Base-by-base conservation (phyloP, 257 asterid genomes). In the Fraxinus quadrangulata region DNA sequence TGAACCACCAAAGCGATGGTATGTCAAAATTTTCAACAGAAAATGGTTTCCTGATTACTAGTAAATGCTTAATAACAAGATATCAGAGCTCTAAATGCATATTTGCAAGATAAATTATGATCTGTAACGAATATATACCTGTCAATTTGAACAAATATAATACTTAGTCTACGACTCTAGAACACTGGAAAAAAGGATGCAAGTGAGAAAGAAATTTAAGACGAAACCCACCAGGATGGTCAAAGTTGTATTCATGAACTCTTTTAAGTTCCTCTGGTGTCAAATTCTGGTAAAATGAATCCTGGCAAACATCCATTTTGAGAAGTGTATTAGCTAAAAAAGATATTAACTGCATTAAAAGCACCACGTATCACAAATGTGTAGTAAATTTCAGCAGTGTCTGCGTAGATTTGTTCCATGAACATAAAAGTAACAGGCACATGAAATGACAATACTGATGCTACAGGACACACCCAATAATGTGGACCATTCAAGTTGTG, bases 241-340 rank as follows among this genome's bases (percentile, higher is more conserved):
- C 99, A 88, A 96, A 96, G 84, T 96, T 96, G 96, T 94, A 96
- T 79, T 93, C 99, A 66, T 96, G 89, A 85, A 94, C 95, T 86
- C 87, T 92, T 84, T 88, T 83, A 79, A 90, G 95, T 86, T 94
- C 97, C 51, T 93, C 97, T 13, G 89, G 86, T 34, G 92, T 90
- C 91, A 96, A 84, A 81, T 88, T 86, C 82, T 91, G 92, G 86
- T 96, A 96, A 87, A 96, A 96, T 3, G 98, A 93, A 86, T 96
- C 99, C 99, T 96, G 96, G 77, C 67, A 85, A 73, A 63, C 71
- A 65, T 85, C 75, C 71, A 39, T 36, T 12, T 47, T 71, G 69
- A 51, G 33, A 70, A 76, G 66, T 17, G 34, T n/a, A 77, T 77
- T 79, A 79, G 72, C 28, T 24, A 74, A 30, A 75, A 30, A 74